Evolutionary conservation across 768 basidiomycete species (phyloP).

Genomic region (Rhodotorula babjevae): DNA sequence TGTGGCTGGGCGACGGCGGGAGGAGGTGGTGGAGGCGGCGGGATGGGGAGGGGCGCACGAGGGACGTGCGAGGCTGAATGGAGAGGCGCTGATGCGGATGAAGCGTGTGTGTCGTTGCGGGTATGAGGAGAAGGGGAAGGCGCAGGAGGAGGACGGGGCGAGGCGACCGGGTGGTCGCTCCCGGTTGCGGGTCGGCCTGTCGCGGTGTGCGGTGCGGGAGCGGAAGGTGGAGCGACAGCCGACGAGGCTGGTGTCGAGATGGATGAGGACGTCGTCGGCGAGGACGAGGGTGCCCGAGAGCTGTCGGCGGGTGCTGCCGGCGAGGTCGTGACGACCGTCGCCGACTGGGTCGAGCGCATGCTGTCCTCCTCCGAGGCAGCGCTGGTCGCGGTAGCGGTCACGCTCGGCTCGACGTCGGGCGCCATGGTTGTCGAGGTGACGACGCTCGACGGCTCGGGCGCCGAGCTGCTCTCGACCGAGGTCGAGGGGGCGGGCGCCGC

Average conservation of each 20-base stretch:
- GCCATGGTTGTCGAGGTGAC: too few relatives aligned
- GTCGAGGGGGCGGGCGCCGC: too few relatives aligned
- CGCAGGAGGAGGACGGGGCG: neutral
- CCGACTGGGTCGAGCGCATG: too few relatives aligned
- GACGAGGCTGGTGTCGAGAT: too few relatives aligned
- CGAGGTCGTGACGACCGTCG: too few relatives aligned
- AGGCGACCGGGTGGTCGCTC: neutral
- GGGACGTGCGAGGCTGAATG: neutral
- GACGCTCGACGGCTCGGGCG: neutral
- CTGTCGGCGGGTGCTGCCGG: too few relatives aligned
- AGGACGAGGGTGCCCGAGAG: neutral
- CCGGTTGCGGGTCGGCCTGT: neutral
- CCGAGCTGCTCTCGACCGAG: neutral
- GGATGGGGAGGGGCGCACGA: neutral
- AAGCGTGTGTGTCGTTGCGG: neutral
- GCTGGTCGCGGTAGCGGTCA: too few relatives aligned
- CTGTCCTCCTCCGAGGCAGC: too few relatives aligned
- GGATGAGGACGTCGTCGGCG: too few relatives aligned
- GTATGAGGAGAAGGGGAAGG: neutral
- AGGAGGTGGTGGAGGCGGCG: neutral
- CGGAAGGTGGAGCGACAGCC: fast-evolving
- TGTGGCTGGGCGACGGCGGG: slow-evolving; percentile 20
- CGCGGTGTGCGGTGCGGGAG: neutral
- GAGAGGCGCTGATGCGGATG: too few relatives aligned
- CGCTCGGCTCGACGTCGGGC: too few relatives aligned